Percentiles rank a stretch among this genome's conserved stretches.
These are phyloP conservation scores for Knoxdaviesia capensis DNA, from an alignment of 2,329 filamentous ascomycete genomes.

Conservation along the genomic window DNA sequence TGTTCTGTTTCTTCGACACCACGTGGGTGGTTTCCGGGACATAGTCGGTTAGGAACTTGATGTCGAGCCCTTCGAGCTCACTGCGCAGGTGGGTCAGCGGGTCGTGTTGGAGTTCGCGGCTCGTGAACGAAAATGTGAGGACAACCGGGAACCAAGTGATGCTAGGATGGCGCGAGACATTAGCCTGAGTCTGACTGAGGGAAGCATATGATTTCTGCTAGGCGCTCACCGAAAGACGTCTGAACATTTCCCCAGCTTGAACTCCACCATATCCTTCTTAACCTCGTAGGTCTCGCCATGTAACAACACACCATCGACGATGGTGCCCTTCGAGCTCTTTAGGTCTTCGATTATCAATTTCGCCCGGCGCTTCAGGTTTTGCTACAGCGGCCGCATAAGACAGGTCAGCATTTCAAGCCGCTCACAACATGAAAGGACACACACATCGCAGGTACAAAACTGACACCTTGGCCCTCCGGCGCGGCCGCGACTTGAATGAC, in stretches of 20 bases:
- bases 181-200: background rate
- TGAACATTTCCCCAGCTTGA: constrained; percentile 54
- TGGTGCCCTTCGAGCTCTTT: constrained; percentile 68
- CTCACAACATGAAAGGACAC: background rate
- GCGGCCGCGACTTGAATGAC: constrained; percentile 53
- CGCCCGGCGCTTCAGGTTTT: constrained; percentile 44
- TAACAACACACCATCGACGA: constrained; percentile 52
- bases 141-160: constrained; percentile 64
- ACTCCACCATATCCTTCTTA: constrained; percentile 31
- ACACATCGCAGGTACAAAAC: constrained; percentile 7
- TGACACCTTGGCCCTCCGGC: constrained; percentile 43
- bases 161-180: constrained; percentile 17
- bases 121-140: constrained; percentile 62
- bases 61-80: constrained; percentile 63
- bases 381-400: constrained; percentile 16
- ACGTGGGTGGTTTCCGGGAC: constrained; percentile 62
- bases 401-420: background rate
- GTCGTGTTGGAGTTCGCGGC: constrained; percentile 47
- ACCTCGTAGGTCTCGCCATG: constrained; percentile 39
- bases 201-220: background rate
- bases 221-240: constrained; percentile 34
- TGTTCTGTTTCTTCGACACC: constrained; percentile 76
- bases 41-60: constrained; percentile 66
- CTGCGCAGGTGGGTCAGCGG: constrained; percentile 40
- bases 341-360: constrained; percentile 57